Base-by-base conservation (phyloP, 2,329 filamentous ascomycete genomes). In the Hypoxylon sp. region DNA sequence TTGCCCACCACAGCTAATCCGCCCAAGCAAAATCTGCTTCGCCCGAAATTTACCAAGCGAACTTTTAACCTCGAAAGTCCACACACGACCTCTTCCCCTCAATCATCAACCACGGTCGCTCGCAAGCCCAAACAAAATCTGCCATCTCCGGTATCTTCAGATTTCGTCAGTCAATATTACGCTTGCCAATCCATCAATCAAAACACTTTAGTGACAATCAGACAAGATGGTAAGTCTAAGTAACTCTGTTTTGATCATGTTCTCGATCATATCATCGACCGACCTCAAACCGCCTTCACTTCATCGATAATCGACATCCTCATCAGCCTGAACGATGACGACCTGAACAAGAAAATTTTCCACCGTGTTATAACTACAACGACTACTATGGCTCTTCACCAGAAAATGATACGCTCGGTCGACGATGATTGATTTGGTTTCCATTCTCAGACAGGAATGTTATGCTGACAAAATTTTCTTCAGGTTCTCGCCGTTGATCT, bases 401-500 rank as follows among this genome's bases (percentile, higher is more conserved):
- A 27, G 45, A 50, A 34, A 14, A 23, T 41, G 45, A 59, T 53
- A 14, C 8, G n/a, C 39, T 52, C 9, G 46, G 57, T 57, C 25
- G 51, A 52, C 21, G 52, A 54, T 23, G 54, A 39, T 37, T 16
- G 50, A 46, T 60, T 14, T 39, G 25, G 29, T 56, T 63, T n/a
- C 37, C 59, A 59, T 45, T 47, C 29, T 60, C 48, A 16, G 64
- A 58, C 63, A 56, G 71, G 65, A 71, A 65, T 70, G 68, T 64
- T 58, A 78, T 81, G 82, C 86, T 89, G 81, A 89, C 81, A 65
- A 73, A 75, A 74, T 69, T 69, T 66, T 67, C 65, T 48, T 69
- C 81, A 98, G 96, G 95, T 98, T 97, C 94, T 99, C 91, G 96
- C 96, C 85, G 93, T 98, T 89, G 96, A 99, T 90, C 94, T 99